Base-by-base conservation (phyloP, 2,329 filamentous ascomycete species). In the Cladorrhinum sp. region DNA sequence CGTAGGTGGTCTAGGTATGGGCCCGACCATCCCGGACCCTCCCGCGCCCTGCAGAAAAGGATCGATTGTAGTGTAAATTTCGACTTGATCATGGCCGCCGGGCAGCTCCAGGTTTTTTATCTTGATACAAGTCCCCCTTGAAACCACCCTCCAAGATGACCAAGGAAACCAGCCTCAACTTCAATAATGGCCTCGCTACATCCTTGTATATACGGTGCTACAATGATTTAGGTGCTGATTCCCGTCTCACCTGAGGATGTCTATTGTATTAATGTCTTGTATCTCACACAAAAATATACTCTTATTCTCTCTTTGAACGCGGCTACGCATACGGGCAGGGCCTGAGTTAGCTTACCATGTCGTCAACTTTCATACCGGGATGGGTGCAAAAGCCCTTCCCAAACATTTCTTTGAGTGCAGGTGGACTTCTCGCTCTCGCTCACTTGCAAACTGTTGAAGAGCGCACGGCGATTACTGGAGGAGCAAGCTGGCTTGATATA, bases 391-490 rank as follows among this genome's bases (percentile, higher is more conserved):
- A 73, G 0, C 81, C 80, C 1, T 77, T 83, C 16, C 79, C 79
- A 1, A 66, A 68, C 23, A 69, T 83, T 55, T 71, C 75, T 2
- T 73, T 83, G 65, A 80, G 80, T 0, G 78, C 82, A 1, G 79
- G 79, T 8, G 85, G 83, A 7, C 77, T 87, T 8, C 73, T 87
- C 21, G 82, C 82, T 7, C 79, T 88, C 16, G 85, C 85, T 2
- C 83, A 87, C 62, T 77, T 87, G 42, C 75, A 77, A 36, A 84
- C 81, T 1, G 75, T 86, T 24, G 80, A 82, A 5, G 75, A 81
- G 52, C 79, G 84, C 6, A 87, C 85, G 2, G 80, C 78, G 16
- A 75, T 86, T 50, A 79, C 77, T 1, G 85, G 85, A 24, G 82
- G 81, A 2, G 81, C 83, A 1, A 80, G 79, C 1, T 82, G 81